Evolutionary conservation across 192 early-diverging fungal species (phyloP).

Genomic region (Allomyces arbusculus): DNA sequence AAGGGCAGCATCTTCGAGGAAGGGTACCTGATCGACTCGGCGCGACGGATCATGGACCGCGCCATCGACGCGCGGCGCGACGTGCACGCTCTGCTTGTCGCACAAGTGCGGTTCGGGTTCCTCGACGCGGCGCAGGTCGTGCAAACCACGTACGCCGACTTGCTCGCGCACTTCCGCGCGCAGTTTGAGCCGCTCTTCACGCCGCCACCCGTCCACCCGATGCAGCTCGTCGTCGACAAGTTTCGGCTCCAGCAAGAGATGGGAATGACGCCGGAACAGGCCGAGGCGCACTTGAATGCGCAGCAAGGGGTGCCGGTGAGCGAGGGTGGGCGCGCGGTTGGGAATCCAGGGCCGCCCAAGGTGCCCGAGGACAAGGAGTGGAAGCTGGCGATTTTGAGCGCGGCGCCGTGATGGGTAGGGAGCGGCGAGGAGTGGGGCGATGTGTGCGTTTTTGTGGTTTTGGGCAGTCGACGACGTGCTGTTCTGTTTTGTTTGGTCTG

Average conservation of each 20-base stretch:
- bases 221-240: neutral
- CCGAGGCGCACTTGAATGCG: neutral
- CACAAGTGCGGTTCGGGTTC: conserved; percentile 23
- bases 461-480: too few species aligned
- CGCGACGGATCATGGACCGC: conserved; percentile 34
- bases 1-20: conserved; percentile 79
- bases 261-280: neutral
- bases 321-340: too few species aligned
- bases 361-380: too few species aligned
- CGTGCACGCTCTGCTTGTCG: conserved; percentile 28
- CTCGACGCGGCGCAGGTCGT: conserved; percentile 21
- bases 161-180: conserved; percentile 20
- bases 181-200: conserved; percentile 22
- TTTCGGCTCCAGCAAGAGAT: neutral
- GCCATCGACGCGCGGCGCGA: conserved; percentile 19
- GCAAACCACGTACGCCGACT: conserved; percentile 21
- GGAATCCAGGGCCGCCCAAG: too few species aligned
- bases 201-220: neutral
- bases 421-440: too few species aligned
- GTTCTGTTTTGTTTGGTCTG: too few species aligned
- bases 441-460: too few species aligned
- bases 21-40: conserved; percentile 60
- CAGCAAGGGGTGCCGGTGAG: too few species aligned
- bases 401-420: too few species aligned
- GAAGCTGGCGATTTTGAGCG: too few species aligned